Evolutionary conservation across 108 stramenopile genomes (phyloP), one percentile per base, ranked within the genome.

Genomic region (Bacterosira constricta): DNA sequence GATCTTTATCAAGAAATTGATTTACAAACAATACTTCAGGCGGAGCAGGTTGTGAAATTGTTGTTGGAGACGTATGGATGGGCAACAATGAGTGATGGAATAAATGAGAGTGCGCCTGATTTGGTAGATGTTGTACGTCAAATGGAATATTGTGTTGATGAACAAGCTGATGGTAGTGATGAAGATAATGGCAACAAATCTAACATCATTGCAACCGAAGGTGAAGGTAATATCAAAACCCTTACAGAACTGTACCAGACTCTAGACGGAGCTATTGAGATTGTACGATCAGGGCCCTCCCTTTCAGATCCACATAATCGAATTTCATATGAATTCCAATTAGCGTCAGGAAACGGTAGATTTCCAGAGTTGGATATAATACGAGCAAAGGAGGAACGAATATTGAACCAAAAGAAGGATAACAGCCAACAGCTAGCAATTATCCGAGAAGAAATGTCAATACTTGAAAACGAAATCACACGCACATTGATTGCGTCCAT

Each of bases 1-100:
- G 56, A 70, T 58, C 36, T 41, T 11, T 38, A 62, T 25, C 59
- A 77, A 35, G 69, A 65, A 21, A 67, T 85, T 23, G 80, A 87
- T 61, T 60, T 88, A 58, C 86, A 90, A 61, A 37, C 83, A 63
- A 77, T 93, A 49, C 47, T 93, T 15, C 80, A 93, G 65, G 89
- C 92, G 1, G 92, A 93, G 44, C 77, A 90, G 34, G 86, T 90
- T 1, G 64, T 86, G 15, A 69, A 82, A 34, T 74, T 64, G 23
- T 49, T 93, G 20, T 36, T 90, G 10, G 26, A 81, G 21, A 81
- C 85, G 0, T 52, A 83, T 37, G 44, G 66, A 17, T 93, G 92
- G 92, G 75, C 89, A 65, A 20, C 15, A 35, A 1, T 25, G 54
- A 20, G 80, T 81, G 12, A 58, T 71, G 36, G 42, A 51, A 17